A percentile compares a stretch with the other conserved stretches of the same genome.
Conservation (phyloP, 164 flowering plant genomes). For the Nelumbo lutea region DNA sequence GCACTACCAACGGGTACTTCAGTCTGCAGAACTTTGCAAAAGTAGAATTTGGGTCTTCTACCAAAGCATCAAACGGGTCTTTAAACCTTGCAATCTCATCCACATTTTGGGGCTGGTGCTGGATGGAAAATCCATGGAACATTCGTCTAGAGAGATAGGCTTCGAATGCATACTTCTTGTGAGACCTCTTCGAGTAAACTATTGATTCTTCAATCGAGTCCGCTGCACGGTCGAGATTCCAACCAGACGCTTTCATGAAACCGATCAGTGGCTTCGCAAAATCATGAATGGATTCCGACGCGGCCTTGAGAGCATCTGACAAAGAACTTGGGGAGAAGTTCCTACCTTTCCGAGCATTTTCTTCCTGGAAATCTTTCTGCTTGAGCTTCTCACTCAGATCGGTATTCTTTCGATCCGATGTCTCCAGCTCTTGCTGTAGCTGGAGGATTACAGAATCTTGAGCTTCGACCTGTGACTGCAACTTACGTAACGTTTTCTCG, state of each 20-base stretch:
- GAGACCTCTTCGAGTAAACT: conserved; percentile 29
- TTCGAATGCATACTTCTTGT: conserved; percentile 65
- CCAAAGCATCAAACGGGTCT: conserved; percentile 43
- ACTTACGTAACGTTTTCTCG: conserved; percentile 25
- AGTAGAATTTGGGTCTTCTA: conserved; percentile 35
- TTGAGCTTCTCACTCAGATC: conserved; percentile 21
- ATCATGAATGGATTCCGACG: conserved; percentile 54
- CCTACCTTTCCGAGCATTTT: conserved; percentile 3
- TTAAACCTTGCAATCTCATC: conserved; percentile 22
- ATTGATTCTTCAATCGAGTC: conserved; percentile 30
- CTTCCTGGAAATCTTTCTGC: conserved; percentile 18
- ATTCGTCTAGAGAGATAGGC: conserved; percentile 51
- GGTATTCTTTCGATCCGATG: conserved; percentile 24
- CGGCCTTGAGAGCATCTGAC: conserved; percentile 19
- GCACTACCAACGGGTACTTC: conserved; percentile 48
- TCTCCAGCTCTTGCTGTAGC: conserved; percentile 26
- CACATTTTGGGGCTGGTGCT: conserved; percentile 10
- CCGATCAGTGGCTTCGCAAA: conserved; percentile 59
- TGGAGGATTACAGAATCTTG: conserved; percentile 25
- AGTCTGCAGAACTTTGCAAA: conserved; percentile 46
- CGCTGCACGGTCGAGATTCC: conserved; percentile 52
- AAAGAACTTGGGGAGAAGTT: conserved; percentile 15
- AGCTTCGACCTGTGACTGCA: conserved; percentile 24
- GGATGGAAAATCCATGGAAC: conserved; percentile 28
- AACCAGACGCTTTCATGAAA: conserved; percentile 51